Evolutionary conservation across 208 protist genomes (phyloP).

Genomic region (Leptomonas pyrrhocoris): DNA sequence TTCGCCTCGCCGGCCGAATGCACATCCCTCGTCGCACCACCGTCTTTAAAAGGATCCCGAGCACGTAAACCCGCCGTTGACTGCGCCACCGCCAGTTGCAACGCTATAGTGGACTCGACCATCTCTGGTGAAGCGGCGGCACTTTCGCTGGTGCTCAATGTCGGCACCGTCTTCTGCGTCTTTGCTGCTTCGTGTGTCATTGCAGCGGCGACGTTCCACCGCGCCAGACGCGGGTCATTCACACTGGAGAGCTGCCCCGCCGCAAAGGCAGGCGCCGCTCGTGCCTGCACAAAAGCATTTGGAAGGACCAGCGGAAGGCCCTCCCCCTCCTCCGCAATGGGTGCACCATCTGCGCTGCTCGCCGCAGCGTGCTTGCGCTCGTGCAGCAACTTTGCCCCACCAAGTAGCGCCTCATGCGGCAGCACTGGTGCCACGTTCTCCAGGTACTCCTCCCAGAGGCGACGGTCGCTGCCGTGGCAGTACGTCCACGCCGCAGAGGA

Average conservation of each 20-base stretch:
- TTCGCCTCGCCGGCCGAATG: background rate
- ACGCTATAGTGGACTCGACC: conserved; percentile 16
- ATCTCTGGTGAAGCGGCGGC: conserved; percentile 16
- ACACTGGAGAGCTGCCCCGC: conserved; percentile 46
- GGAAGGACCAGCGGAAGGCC: conserved; percentile 60
- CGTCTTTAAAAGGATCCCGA: background rate
- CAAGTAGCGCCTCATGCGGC: conserved; percentile 68
- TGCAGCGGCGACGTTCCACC: conserved; percentile 17
- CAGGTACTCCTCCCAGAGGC: conserved; percentile 87
- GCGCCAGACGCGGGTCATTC: conserved; percentile 20
- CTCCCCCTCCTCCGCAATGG: background rate
- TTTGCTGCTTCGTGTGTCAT: background rate
- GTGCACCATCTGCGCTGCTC: background rate
- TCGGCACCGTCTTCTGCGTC: too few species aligned
- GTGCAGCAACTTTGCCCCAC: conserved; percentile 38
- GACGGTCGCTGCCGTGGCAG: conserved; percentile 77
- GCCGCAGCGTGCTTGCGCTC: conserved; percentile 10
- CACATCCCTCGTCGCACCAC: background rate
- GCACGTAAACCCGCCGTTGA: conserved; percentile 16
- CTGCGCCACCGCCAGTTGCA: conserved; percentile 29
- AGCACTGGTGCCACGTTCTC: conserved; percentile 79
- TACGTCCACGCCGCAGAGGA: conserved; percentile 66
- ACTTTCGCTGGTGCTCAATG: background rate
- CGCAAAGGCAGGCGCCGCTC: conserved; percentile 62
- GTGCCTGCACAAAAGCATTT: conserved; percentile 45